Conservation (phyloP, 1,284 basidiomycete species). For the Malassezia yamatoensis region DNA sequence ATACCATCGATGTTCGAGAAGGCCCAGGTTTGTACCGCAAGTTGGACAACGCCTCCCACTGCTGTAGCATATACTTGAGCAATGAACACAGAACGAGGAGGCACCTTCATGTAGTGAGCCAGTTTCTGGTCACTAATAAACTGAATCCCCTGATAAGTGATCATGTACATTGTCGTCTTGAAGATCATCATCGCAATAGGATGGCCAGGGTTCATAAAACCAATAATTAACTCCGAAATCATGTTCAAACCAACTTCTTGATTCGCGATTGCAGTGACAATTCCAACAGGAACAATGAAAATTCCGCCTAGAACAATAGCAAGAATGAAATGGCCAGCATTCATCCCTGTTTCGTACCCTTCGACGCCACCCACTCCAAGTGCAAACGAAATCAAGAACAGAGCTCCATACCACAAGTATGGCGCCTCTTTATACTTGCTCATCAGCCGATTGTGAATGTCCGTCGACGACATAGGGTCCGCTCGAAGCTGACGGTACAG, state of each 20-base stretch:
- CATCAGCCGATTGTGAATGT: slow-evolving; percentile 95
- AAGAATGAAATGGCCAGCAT: slow-evolving; percentile 57
- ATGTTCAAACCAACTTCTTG: slow-evolving; percentile 67
- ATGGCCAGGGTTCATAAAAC: slow-evolving; percentile 29
- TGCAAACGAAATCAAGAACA: slow-evolving; percentile 57
- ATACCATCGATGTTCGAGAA: slow-evolving; percentile 63
- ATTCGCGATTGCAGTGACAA: slow-evolving; percentile 87
- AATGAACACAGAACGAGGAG: slow-evolving; percentile 74
- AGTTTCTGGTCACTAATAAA: slow-evolving; percentile 89
- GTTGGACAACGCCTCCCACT: slow-evolving; percentile 55
- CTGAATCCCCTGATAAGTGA: slow-evolving; percentile 55
- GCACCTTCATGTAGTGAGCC: slow-evolving; percentile 94
- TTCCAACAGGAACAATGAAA: slow-evolving; percentile 80
- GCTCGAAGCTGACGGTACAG: slow-evolving; percentile 65
- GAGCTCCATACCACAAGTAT: slow-evolving; percentile 70
- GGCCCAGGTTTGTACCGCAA: slow-evolving; percentile 57
- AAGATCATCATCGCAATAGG: slow-evolving; percentile 81
- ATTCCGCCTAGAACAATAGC: slow-evolving; percentile 63
- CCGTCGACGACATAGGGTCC: slow-evolving; percentile 69
- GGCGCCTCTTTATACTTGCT: slow-evolving; percentile 83
- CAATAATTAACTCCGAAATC: slow-evolving; percentile 72
- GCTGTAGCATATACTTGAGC: slow-evolving; percentile 67
- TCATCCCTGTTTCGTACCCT: slow-evolving; percentile 61
- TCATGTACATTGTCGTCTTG: slow-evolving; percentile 62
- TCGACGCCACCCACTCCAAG: slow-evolving; percentile 60